These are phyloP conservation scores for Pseudevernia furfuracea DNA, from an alignment of 495 filamentous ascomycete species.

Conservation along the genomic window DNA sequence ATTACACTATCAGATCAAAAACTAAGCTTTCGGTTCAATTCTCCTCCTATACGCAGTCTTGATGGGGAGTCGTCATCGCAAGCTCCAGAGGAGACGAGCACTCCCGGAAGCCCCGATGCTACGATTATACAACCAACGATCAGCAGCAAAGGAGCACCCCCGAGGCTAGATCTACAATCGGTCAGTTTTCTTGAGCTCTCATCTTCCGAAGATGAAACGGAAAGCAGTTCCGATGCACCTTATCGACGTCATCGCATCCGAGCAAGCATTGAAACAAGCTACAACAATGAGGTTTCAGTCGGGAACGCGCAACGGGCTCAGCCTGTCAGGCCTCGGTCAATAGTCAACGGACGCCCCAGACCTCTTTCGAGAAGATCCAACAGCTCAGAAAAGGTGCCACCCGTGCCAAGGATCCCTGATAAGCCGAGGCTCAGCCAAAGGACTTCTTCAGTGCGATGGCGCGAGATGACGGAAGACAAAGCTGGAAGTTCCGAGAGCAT, in stretches of 20 bases:
- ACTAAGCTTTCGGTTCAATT: conserved; percentile 17
- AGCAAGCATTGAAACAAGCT: conserved; percentile 19
- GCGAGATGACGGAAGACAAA: conserved; percentile 22
- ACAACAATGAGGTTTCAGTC: conserved; percentile 16
- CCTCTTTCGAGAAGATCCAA: conserved; percentile 15
- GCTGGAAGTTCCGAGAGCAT: conserved; percentile 14
- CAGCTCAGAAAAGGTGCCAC: conserved; percentile 22
- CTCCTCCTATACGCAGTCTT: conserved; percentile 6
- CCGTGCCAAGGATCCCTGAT: conserved; percentile 24
- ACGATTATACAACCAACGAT: conserved; percentile 9
- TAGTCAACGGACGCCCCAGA: conserved; percentile 17
- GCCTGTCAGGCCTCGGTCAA: conserved; percentile 20
- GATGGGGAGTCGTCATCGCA: neutral
- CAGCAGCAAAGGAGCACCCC: conserved; percentile 6
- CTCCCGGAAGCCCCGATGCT: neutral
- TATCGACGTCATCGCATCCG: conserved; percentile 18
- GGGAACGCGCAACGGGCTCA: conserved; percentile 22
- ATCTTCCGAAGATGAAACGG: conserved; percentile 20
- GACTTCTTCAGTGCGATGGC: conserved; percentile 24
- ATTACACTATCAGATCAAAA: conserved; percentile 14
- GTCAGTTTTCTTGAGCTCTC: conserved; percentile 24
- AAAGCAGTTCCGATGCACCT: conserved; percentile 4
- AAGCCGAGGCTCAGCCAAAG: conserved; percentile 21
- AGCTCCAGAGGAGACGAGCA: neutral
- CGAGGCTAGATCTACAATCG: conserved; percentile 15